Evolutionary conservation across 2,329 filamentous ascomycete species (phyloP), one percentile per base, ranked within the genome.

Genomic region (Sordariomycetes sp.): DNA sequence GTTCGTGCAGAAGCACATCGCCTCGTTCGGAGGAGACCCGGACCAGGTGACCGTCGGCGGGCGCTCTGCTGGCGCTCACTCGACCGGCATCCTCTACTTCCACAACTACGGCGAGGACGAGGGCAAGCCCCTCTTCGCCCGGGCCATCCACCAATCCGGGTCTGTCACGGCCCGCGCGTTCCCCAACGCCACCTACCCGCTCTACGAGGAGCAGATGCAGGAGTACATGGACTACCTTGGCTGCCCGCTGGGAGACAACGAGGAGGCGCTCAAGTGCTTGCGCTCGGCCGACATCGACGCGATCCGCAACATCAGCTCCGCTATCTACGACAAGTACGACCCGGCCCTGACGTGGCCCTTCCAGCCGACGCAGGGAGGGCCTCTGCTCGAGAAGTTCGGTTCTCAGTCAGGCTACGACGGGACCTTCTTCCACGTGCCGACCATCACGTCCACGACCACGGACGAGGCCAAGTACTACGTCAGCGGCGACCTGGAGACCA

Each of bases 1-100:
- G 41, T 77, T 73, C 59, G 64, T 76, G 0, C 63, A 72, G 32
- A 57, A 56, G 8, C 51, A 77, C 38, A 71, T 77, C 33, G 42
- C 50, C 3, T 47, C 57, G 3, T 77, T 78, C 34, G 71, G 73
- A 0, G 72, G 73, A 4, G 64, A 77, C 34, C 59, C 61, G 0
- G 41, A 47, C 2, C 59, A 65, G 6, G 66, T 79, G 1, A 74
- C 70, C 0, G 61, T 76, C 14, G 64, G 63, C 37, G 73, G 75
- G 0, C 66, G 72, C 39, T 69, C 64, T 8, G 70, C 74, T 1
- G 73, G 75, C 30, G 44, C 52, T 7, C 57, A 60, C 36, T 58
- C 57, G 0, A 54, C 57, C 0, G 57, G 55, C 6, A 55, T 59
- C 3, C 54, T 58, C 31, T 57, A 59, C 21, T 59, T 58, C 21